Evolutionary conservation across 306 rosid genomes (phyloP), one percentile per base, ranked within the genome.

Genomic region (Vicia faba): DNA sequence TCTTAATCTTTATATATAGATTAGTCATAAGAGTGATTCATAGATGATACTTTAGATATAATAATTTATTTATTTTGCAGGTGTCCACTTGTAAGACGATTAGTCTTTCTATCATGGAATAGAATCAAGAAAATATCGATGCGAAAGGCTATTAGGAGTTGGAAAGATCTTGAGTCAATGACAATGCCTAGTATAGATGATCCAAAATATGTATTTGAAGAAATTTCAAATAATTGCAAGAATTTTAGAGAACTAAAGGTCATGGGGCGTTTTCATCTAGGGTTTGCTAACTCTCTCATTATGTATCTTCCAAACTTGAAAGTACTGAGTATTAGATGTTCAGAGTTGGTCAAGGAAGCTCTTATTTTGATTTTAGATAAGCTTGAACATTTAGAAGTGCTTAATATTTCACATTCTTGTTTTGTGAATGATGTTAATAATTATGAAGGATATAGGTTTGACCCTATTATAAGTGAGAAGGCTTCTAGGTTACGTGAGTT

Each of bases 141-240:
- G 39, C 11, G 20, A 4, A 56, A 28, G 11, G 60, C 60, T 5
- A 54, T 54, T 26, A 25, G 60, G 15, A 16, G 60, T 13, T 54
- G 60, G 60, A 54, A 54, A 11, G 36, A 54, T 25, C 10, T 54
- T 5, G 60, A 54, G 60, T 54, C 60, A n/a, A 28, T 56, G 61
- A 56, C 61, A n/a, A 56, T 56, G 61, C 61, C 61, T 19, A 6
- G 19, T 38, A 13, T 56, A 56, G 0, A 0, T 0, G 2, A 56
- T n/a, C 61, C 61, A 4, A 13, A 1, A 13, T 56, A 56, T 29
- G 10, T 56, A 13, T 29, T 56, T 26, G 19, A 56, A 29, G 61
- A 56, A 26, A 28, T 56, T 13, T 28, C 61, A 56, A 0, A 1
- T 6, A 29, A 29, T 13, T 56, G 61, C 18, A 26, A 56, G 39